Conservation (phyloP, 2,329 filamentous ascomycete species). For the Penicillium sp. region DNA sequence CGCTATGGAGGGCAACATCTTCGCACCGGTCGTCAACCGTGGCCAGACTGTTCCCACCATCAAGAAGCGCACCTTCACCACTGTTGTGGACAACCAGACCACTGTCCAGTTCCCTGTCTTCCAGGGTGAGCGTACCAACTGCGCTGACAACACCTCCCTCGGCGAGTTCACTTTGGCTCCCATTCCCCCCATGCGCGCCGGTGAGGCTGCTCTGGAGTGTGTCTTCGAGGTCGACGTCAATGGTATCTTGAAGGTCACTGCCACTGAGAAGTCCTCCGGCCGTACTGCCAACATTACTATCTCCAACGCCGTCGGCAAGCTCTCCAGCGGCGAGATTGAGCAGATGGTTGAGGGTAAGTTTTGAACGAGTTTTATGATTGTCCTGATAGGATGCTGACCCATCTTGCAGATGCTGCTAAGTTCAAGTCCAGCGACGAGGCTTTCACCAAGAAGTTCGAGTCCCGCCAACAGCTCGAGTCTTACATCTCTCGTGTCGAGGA, state of each 20-base stretch:
- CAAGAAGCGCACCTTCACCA: constrained; percentile 89
- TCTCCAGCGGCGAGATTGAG: constrained; percentile 91
- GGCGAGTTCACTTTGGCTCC: constrained; percentile 96
- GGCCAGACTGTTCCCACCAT: constrained; percentile 73
- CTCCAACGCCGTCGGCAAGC: constrained; percentile 98
- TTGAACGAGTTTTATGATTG: no score
- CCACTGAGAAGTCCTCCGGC: constrained; percentile 97
- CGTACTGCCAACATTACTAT: constrained; percentile 99
- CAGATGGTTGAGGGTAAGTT: constrained; percentile 83
- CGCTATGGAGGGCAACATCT: constrained; percentile 99
- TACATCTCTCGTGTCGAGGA: constrained; percentile 99
- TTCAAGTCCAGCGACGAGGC: constrained; percentile 98
- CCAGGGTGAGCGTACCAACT: constrained; percentile 97
- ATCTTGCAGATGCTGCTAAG: constrained; percentile 74
- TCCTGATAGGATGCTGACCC: constrained; percentile 10
- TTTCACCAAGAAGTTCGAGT: constrained; percentile 99
- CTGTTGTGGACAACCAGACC: constrained; percentile 63
- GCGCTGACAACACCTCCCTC: constrained; percentile 95
- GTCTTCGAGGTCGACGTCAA: constrained; percentile 99
- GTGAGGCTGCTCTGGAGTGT: constrained; percentile 93
- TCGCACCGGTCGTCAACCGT: constrained; percentile 85
- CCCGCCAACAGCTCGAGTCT: constrained; percentile 97
- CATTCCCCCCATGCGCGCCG: constrained; percentile 81
- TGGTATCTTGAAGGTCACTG: constrained; percentile 99
- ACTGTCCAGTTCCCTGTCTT: constrained; percentile 88